These are phyloP conservation scores for Kodamaea fungicola DNA, from an alignment of 1,139 yeast species.

Conservation along the genomic window DNA sequence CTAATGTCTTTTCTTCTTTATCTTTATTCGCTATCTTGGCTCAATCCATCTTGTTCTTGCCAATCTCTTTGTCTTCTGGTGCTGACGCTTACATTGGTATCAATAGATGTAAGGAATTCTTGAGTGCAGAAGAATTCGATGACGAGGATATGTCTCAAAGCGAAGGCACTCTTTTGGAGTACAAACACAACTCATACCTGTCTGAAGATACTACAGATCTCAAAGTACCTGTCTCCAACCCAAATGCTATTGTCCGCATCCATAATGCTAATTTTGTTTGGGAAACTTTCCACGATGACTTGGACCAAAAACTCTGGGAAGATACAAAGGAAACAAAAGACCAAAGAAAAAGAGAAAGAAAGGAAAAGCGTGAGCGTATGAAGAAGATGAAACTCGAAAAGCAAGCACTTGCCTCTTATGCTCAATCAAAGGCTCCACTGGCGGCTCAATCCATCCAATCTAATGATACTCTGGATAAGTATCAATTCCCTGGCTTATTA, in stretches of 20 bases:
- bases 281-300: constrained; percentile 33
- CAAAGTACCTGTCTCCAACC: neutral
- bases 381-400: constrained; percentile 15
- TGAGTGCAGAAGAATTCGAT: constrained; percentile 34
- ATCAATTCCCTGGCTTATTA: constrained; percentile 28
- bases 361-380: constrained; percentile 11
- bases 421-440: constrained; percentile 9
- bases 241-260: constrained; percentile 22
- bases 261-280: constrained; percentile 32
- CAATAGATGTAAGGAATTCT: constrained; percentile 41
- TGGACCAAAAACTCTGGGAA: constrained; percentile 26
- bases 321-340: constrained; percentile 15
- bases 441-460: constrained; percentile 4
- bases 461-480: constrained; percentile 10
- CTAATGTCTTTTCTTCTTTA: constrained; percentile 49
- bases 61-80: constrained; percentile 52
- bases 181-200: neutral
- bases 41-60: constrained; percentile 49
- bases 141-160: neutral
- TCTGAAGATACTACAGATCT: neutral
- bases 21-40: constrained; percentile 51
- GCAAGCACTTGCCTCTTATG: constrained; percentile 12
- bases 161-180: neutral
- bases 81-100: constrained; percentile 55
- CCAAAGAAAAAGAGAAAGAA: constrained; percentile 13